Base-by-base conservation (phyloP, 2,329 filamentous ascomycete genomes). In the Hypocreales sp. region DNA sequence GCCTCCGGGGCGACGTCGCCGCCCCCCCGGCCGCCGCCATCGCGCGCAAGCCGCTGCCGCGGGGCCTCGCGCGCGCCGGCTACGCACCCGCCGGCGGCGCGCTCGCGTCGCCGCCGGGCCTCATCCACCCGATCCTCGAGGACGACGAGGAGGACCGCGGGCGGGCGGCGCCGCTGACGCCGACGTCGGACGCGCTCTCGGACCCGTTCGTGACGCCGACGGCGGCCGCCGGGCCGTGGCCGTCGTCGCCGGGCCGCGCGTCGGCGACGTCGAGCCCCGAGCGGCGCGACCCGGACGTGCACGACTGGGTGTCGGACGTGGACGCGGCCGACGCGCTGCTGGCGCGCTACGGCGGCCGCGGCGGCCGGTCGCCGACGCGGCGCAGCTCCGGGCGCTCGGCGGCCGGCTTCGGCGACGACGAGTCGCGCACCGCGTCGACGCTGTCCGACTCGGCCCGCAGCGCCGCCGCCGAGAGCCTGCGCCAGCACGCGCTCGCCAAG, bases 71-170 rank as follows among this genome's bases (percentile, higher is more conserved):
- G 9, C 33, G 48, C 22, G 39, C 43, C 30, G 45, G 48, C 21
- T 50, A 55, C 30, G 37, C 43, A 32, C 44, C 50, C n/a, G 40
- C 49, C 9, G 42, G 41, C 20, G 37, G 27, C 24, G 44, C 41
- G 24, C 42, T 50, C n/a, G 35, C 36, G 10, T 38, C 41, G 34
- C 29, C 38, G 2, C 44, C 56, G 0, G 58, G 57, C 4, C 51
- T 47, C 3, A 72, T 72, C 35, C 64, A 70, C 34, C 67, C 67
- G 1, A 72, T 72, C 32, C 59, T 67, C 36, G 67, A 72, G 35
- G 66, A 64, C 7, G 67, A 68, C 21, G 67, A 72, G 35, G 65
- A 70, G 18, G 61, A 59, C 6, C 44, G 46, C 1, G 41, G 44
- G 47, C 2, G 40, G 10, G 18, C 7, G 10, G 27, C 30, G 13